Evolutionary conservation across 352 stramenopile genomes (phyloP).

Genomic region (Phytopythium chamaehyphon): DNA sequence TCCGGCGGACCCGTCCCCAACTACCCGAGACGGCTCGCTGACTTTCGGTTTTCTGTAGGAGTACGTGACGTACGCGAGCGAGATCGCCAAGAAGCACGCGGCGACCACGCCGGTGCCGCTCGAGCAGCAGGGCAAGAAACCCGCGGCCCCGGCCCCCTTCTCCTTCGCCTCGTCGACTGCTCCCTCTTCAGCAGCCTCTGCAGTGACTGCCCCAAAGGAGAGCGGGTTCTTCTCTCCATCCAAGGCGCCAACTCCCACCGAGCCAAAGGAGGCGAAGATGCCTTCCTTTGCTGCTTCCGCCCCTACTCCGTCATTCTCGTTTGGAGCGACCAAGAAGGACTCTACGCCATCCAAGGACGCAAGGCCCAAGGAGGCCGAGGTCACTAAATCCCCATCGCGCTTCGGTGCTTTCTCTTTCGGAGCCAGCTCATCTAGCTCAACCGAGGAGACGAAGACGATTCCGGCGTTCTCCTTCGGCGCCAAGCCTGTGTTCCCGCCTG

Average conservation of each 20-base stretch:
- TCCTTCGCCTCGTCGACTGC: slow-evolving; percentile 11
- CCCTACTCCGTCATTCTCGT: slow-evolving; percentile 3
- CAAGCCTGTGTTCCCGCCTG: slow-evolving; percentile 10
- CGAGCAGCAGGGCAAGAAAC: slow-evolving; percentile 20
- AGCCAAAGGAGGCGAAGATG: slow-evolving; percentile 4
- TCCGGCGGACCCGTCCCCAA: no score
- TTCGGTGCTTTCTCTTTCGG: slow-evolving; percentile 44
- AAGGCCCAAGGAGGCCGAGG: slow-evolving; percentile 9
- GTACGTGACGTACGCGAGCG: slow-evolving; percentile 63
- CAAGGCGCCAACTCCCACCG: slow-evolving; percentile 4
- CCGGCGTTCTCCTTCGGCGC: slow-evolving; percentile 45
- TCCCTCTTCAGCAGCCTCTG: not conserved
- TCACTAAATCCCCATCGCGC: slow-evolving; percentile 19
- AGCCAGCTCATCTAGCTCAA: slow-evolving; percentile 11
- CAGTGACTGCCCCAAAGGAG: not conserved
- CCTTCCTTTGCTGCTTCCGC: not conserved
- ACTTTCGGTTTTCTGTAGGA: slow-evolving; percentile 61
- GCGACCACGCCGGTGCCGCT: slow-evolving; percentile 55
- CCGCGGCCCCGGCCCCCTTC: slow-evolving; percentile 15
- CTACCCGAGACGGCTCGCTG: no score
- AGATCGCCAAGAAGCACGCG: slow-evolving; percentile 58
- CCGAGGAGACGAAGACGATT: slow-evolving; percentile 23
- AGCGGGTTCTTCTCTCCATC: slow-evolving; percentile 11
- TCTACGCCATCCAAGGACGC: not conserved
- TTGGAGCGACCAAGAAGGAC: slow-evolving; percentile 6